Evolutionary conservation across 495 filamentous ascomycete genomes (phyloP).

Genomic region (Neurospora hispaniola): DNA sequence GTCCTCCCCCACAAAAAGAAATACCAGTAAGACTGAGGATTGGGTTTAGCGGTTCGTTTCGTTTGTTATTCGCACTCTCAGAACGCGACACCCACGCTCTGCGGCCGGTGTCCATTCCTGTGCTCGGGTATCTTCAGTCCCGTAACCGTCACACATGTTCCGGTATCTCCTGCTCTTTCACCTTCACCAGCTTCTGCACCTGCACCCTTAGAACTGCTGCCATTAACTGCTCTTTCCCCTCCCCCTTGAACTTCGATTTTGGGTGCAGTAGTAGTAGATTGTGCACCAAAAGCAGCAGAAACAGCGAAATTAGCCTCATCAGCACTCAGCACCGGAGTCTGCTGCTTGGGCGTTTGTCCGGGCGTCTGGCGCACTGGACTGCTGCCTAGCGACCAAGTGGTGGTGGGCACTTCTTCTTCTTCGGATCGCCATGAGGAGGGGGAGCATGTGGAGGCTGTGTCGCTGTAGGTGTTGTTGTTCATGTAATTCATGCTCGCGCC

Average conservation of each 20-base stretch:
- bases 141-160: not conserved
- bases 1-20: no score
- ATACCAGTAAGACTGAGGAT: no score
- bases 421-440: constrained; percentile 10
- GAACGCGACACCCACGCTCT: constrained; percentile 17
- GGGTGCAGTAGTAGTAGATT: no score
- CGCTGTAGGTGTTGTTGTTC: constrained; percentile 3
- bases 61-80: constrained; percentile 1
- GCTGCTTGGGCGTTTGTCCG: constrained; percentile 15
- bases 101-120: constrained; percentile 5
- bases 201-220: not conserved
- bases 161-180: not conserved
- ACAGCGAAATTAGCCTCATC: constrained; percentile 1
- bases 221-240: not conserved
- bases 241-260: not conserved
- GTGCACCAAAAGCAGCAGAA: not conserved
- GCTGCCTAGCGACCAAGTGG: constrained; percentile 34
- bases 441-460: not conserved
- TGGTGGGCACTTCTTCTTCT: constrained; percentile 29
- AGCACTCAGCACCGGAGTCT: constrained; percentile 14
- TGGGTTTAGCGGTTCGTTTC: no score
- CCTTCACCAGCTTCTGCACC: not conserved
- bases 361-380: constrained; percentile 23
- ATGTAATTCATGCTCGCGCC: constrained; percentile 3
- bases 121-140: not conserved